A percentile compares a stretch with the other conserved stretches of the same genome.
phyloP scores from a whole-genome alignment of 2,329 filamentous ascomycete species.

The Gaeumannomyces tritici region DNA sequence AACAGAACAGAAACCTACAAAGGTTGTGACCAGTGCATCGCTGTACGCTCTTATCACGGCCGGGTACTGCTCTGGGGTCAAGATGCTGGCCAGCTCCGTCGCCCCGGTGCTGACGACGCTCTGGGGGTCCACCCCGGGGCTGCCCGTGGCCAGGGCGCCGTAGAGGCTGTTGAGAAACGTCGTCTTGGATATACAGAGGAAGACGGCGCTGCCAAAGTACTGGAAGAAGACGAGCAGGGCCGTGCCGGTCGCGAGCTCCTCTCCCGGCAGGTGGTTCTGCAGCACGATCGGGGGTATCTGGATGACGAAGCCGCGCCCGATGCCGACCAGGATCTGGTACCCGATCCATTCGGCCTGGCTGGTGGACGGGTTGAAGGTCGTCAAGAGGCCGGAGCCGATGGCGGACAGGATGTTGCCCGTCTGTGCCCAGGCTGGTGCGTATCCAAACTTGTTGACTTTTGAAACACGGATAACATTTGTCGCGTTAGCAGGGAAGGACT shows the following conservation, averaged over 20 bases:
- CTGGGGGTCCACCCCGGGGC: not conserved
- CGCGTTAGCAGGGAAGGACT: too few species aligned
- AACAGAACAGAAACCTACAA: too few species aligned
- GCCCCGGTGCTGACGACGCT: conserved; percentile 1
- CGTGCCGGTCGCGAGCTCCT: conserved; percentile 22
- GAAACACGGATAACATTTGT: too few species aligned
- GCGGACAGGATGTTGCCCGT: not conserved
- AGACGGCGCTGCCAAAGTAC: conserved; percentile 28
- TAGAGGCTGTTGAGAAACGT: conserved; percentile 26
- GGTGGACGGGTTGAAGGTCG: conserved; percentile 22
- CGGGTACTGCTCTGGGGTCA: conserved; percentile 9
- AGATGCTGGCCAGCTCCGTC: not conserved
- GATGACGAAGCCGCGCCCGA: conserved; percentile 26
- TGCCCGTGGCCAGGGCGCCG: conserved; percentile 14
- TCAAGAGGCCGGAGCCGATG: conserved; percentile 26
- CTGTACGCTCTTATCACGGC: conserved; percentile 22
- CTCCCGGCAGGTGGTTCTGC: not conserved
- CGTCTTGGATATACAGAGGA: conserved; percentile 27
- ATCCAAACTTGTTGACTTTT: too few species aligned
- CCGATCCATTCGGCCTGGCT: conserved; percentile 19
- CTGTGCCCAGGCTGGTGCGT: too few species aligned
- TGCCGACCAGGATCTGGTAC: conserved; percentile 27
- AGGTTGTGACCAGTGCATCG: conserved; percentile 19
- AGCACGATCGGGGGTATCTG: conserved; percentile 29
- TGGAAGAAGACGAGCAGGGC: conserved; percentile 28